Conservation (phyloP, 768 basidiomycete species). For the Lentinula edodes region DNA sequence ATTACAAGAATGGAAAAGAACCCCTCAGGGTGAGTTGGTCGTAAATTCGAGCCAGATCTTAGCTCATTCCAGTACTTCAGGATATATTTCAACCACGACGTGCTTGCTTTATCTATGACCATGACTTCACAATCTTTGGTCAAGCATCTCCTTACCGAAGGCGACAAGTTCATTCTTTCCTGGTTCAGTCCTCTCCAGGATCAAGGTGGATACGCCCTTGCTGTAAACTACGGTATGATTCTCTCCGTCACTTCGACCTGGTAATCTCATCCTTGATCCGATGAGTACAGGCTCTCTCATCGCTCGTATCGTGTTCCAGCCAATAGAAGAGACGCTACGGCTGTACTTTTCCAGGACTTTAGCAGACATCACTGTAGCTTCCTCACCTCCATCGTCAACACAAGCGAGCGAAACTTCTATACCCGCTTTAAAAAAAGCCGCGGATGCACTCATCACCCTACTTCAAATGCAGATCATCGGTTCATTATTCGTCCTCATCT, state of each 20-base stretch:
- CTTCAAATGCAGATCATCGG: slow-evolving; percentile 63
- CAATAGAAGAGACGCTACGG: slow-evolving; percentile 88
- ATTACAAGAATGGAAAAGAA: slow-evolving; percentile 20
- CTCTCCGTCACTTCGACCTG: not conserved
- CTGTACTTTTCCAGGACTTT: slow-evolving; percentile 79
- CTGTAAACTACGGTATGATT: slow-evolving; percentile 83
- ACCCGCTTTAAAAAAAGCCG: slow-evolving; percentile 32
- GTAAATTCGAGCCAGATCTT: not conserved
- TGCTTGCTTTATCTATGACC: slow-evolving; percentile 63
- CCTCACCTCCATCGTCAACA: not conserved
- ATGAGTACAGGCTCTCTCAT: slow-evolving; percentile 70
- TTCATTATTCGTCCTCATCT: slow-evolving; percentile 64
- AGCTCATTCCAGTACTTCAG: not conserved
- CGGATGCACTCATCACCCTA: slow-evolving; percentile 48
- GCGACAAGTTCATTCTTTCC: slow-evolving; percentile 87
- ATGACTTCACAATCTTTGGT: slow-evolving; percentile 87
- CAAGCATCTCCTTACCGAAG: slow-evolving; percentile 95
- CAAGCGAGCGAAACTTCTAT: not conserved
- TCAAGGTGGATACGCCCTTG: slow-evolving; percentile 94
- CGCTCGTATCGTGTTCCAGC: slow-evolving; percentile 91
- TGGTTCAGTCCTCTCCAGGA: slow-evolving; percentile 78
- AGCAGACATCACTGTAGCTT: slow-evolving; percentile 5
- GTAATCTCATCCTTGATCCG: not conserved
- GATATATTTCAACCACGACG: slow-evolving; percentile 38
- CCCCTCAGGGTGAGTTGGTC: slow-evolving; percentile 15